Evolutionary conservation across 441 rosid genomes (phyloP), one percentile per base, ranked within the genome.

Genomic region (Theobroma grandiflorum): DNA sequence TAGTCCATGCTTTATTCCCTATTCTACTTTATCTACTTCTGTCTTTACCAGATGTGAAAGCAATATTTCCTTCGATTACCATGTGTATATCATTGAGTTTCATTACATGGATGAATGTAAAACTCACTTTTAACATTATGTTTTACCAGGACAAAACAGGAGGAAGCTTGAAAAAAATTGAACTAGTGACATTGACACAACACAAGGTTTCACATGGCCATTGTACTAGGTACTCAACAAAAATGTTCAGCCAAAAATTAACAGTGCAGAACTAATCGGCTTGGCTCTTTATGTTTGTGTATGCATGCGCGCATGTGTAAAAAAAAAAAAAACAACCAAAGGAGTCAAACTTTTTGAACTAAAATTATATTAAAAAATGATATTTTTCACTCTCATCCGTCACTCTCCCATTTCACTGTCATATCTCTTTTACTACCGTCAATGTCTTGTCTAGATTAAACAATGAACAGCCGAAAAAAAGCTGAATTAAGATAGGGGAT

Each of bases 161-260:
- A 14, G 66, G 69, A 2, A 49, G 15, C 49, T 4, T 8, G 53
- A 20, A 65, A 1, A 53, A 31, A 6, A 9, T 31, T 70, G 40
- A 70, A 37, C 8, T 11, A 0, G 37, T 73, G 81, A 83, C 78
- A 65, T n/a, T 73, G 83, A 83, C 83, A 40, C 11, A 65, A 57
- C 81, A 80, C 78, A 38, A 52, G 49, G 49, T 67, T 72, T 76
- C 83, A 83, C 85, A 67, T 83, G 85, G 81, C 80, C 53, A n/a
- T 64, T 76, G 78, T 83, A 74, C 79, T 20, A 50, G 9, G 33
- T 26, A 38, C 71, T 68, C 58, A 14, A 63, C 64, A 49, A 16
- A 66, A 73, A 18, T 58, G 52, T 78, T 66, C 75, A 71, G 26
- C 74, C 49, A 45, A 40, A 74, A 37, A 31, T 33, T 10, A 26